A percentile compares a stretch with the other conserved stretches of the same genome.
These are phyloP conservation scores for Rhizophora mangle DNA, from an alignment of 345 rosid species.

Conservation along the genomic window DNA sequence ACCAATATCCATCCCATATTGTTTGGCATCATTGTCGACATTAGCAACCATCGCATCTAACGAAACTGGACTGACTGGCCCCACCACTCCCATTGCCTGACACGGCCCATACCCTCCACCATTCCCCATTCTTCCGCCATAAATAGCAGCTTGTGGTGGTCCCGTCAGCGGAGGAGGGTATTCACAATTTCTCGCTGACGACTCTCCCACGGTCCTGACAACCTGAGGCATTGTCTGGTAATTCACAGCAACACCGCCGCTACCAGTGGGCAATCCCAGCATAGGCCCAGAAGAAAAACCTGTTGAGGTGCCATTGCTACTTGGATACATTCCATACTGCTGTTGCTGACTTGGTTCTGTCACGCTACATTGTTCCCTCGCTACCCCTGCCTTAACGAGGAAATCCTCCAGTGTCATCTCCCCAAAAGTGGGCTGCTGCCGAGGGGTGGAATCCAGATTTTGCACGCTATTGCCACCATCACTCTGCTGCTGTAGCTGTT, in stretches of 20 bases:
- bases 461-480: conserved; percentile 16
- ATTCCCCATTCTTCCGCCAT: conserved; percentile 45
- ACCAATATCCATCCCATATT: conserved; percentile 57
- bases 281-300: conserved; percentile 27
- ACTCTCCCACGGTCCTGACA: conserved; percentile 27
- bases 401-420: conserved; percentile 93
- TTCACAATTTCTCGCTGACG: conserved; percentile 35
- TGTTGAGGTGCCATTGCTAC: conserved; percentile 27
- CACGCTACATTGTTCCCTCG: conserved; percentile 41
- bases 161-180: conserved; percentile 28
- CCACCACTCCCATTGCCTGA: conserved; percentile 42
- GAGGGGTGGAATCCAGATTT: conserved; percentile 34
- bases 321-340: conserved; percentile 41
- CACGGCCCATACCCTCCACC: conserved; percentile 30
- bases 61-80: conserved; percentile 55
- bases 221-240: conserved; percentile 34
- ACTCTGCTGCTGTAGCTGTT: conserved; percentile 11
- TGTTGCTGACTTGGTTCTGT: conserved; percentile 35
- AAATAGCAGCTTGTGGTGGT: conserved; percentile 34
- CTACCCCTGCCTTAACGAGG: conserved; percentile 80
- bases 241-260: neutral
- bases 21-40: conserved; percentile 46
- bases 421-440: conserved; percentile 74
- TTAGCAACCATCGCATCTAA: conserved; percentile 50
- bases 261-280: conserved; percentile 19